phyloP scores from a whole-genome alignment of 1,284 basidiomycete species.

The Tilletia caries region DNA sequence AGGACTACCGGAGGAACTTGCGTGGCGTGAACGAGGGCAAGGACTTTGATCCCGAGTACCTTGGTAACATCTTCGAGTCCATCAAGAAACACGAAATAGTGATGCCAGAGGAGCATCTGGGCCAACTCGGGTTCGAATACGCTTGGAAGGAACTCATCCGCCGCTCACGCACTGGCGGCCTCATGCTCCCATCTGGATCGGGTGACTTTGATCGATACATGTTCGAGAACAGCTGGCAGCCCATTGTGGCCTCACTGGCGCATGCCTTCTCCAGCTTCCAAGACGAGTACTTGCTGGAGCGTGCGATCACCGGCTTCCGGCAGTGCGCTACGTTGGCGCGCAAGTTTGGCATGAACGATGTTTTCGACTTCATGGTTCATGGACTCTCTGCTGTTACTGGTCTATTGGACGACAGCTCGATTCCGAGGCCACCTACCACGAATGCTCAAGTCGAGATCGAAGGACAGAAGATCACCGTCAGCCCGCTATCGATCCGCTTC shows the following conservation, averaged over 20 bases:
- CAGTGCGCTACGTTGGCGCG: conserved; percentile 92
- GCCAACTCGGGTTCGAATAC: conserved; percentile 95
- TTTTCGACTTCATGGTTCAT: conserved; percentile 92
- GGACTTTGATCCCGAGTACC: conserved; percentile 79
- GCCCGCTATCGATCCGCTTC: conserved; percentile 85
- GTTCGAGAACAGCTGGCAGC: conserved; percentile 88
- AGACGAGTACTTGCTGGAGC: conserved; percentile 93
- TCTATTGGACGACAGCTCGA: conserved; percentile 31
- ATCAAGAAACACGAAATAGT: conserved; percentile 93
- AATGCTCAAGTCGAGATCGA: conserved; percentile 65
- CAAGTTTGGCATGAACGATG: conserved; percentile 82
- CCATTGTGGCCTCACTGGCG: conserved; percentile 68
- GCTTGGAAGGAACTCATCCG: conserved; percentile 94
- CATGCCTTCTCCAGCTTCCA: conserved; percentile 81
- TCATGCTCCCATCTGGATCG: conserved; percentile 75
- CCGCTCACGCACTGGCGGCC: conserved; percentile 76
- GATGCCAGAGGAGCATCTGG: conserved; percentile 96
- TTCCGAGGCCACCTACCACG: conserved; percentile 16
- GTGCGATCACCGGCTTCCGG: conserved; percentile 87
- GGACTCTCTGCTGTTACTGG: conserved; percentile 61
- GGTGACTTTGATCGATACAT: conserved; percentile 80
- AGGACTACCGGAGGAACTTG: conserved; percentile 88
- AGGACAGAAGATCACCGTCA: conserved; percentile 80
- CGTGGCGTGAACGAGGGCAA: conserved; percentile 84
- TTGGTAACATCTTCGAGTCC: conserved; percentile 86